Percentiles rank a stretch among this genome's conserved stretches.
phyloP scores from a whole-genome alignment of 2,329 filamentous ascomycete genomes.

The Cordyceps farinosa region DNA sequence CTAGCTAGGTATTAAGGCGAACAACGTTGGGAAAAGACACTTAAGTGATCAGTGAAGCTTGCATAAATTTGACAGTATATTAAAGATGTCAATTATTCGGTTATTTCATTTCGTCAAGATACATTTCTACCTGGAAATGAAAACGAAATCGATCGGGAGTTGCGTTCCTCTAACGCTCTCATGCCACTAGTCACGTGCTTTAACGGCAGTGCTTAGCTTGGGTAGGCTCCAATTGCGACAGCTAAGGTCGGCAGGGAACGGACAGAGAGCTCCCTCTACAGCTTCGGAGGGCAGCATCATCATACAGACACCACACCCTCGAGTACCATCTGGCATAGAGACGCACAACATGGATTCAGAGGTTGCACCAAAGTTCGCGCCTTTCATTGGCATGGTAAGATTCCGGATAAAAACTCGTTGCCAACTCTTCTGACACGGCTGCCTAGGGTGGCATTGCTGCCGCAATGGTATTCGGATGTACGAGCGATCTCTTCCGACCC shows the following conservation, averaged over 20 bases:
- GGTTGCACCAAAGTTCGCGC: slow-evolving; percentile 74
- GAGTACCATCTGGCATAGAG: slow-evolving; percentile 6
- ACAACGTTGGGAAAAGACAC: background rate
- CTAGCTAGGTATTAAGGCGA: background rate
- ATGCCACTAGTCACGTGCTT: slow-evolving; percentile 6
- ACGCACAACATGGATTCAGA: slow-evolving; percentile 51
- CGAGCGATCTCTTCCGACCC: slow-evolving; percentile 28
- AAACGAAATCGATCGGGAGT: background rate
- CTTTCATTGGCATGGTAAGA: slow-evolving; percentile 83
- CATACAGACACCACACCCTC: background rate
- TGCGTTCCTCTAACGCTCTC: background rate
- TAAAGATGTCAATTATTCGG: background rate
- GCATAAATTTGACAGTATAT: background rate
- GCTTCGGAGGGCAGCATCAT: slow-evolving; percentile 1
- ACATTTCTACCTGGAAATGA: no score
- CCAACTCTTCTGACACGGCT: slow-evolving; percentile 15
- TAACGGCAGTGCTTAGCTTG: background rate
- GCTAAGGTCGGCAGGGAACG: background rate
- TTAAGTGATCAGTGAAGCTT: background rate
- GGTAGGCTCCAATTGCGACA: background rate
- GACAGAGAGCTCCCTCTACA: background rate
- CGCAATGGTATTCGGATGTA: slow-evolving; percentile 84
- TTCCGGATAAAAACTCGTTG: background rate
- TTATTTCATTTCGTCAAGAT: no score
- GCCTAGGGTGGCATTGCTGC: slow-evolving; percentile 69